Percentiles rank a stretch among this genome's conserved stretches.
Evolutionary conservation across 352 stramenopile species (phyloP).

Genomic region (Phytophthora foliorum): DNA sequence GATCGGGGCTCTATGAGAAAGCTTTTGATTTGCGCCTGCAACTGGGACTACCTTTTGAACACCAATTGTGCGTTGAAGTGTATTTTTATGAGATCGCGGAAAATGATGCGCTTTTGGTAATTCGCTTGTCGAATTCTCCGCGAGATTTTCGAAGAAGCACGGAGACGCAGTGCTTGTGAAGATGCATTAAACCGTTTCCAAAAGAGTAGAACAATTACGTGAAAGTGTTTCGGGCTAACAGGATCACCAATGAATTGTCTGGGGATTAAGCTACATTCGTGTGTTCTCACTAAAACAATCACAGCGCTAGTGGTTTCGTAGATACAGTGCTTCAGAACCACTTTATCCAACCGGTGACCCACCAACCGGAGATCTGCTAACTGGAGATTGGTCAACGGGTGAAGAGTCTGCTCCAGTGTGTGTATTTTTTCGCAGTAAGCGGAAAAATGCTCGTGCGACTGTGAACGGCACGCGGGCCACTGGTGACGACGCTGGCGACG

Average conservation of each 20-base stretch:
- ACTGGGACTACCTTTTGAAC: no score
- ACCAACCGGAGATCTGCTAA: conserved; percentile 10
- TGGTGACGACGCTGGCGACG: conserved; percentile 35
- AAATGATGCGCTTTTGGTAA: no score
- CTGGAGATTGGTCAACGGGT: conserved; percentile 7
- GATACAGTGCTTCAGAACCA: not conserved
- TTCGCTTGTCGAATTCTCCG: no score
- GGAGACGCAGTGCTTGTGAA: no score
- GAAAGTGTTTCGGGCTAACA: not conserved
- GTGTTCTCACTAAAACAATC: conserved; percentile 27
- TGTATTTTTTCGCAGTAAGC: conserved; percentile 59
- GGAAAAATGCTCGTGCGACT: conserved; percentile 76
- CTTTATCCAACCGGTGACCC: conserved; percentile 20
- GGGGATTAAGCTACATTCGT: conserved; percentile 35
- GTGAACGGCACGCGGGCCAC: conserved; percentile 64
- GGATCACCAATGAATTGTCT: conserved; percentile 2
- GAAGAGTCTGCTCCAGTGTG: conserved; percentile 24
- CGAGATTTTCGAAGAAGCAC: no score
- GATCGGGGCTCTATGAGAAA: no score
- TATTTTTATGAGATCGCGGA: no score
- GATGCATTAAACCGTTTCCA: no score
- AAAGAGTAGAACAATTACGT: no score
- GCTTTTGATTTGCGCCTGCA: no score
- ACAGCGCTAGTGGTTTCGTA: conserved; percentile 29
- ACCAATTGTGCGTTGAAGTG: no score